Evolutionary conservation across 768 basidiomycete genomes (phyloP), one percentile per base, ranked within the genome.

Genomic region (Suillus placidus): DNA sequence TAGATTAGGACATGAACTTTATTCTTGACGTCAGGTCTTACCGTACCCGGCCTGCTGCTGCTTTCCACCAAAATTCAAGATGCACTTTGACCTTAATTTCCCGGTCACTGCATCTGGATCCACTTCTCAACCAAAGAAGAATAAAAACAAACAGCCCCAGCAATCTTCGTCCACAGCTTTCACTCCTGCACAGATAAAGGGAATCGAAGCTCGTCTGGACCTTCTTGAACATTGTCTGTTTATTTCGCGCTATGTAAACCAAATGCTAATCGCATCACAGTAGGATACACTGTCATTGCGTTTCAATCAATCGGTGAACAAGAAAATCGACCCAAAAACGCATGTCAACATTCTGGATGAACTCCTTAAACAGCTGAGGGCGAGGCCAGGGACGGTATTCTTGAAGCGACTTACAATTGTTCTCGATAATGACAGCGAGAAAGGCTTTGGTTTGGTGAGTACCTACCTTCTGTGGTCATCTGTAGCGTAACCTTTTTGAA

Each of bases 221-320:
- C 72, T 91, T 42, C 84, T 93, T 47, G 80, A 89, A 42, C 90
- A 91, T 76, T 86, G 92, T 93, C 68, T 72, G 90, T 84, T 66
- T 54, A 38, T 16, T 4, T 20, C 0, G 1, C 1, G 6, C 9
- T 2, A 9, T 23, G 51, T 23, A 58, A 18, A 6, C 7, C 26
- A 13, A 42, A 32, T 16, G 43, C 60, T 71, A 42, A 74, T 64
- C 2, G 20, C 49, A 54, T 30, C 16, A 67, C 74, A 96, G 94
- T 96, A 81, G 94, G 94, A 83, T 96, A 95, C 78, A 86, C 89
- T 35, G 88, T 93, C 42, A 73, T 96, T 55, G 90, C 89, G 2
- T 82, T 96, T 68, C n/a, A 91, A 87, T 70, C 92, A 95, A 71
- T 87, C 85, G 2, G 83, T 91, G 18, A 80, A 87, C 64, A 87